Conservation (phyloP, 768 basidiomycete species). For the Tremella mesenterica region DNA sequence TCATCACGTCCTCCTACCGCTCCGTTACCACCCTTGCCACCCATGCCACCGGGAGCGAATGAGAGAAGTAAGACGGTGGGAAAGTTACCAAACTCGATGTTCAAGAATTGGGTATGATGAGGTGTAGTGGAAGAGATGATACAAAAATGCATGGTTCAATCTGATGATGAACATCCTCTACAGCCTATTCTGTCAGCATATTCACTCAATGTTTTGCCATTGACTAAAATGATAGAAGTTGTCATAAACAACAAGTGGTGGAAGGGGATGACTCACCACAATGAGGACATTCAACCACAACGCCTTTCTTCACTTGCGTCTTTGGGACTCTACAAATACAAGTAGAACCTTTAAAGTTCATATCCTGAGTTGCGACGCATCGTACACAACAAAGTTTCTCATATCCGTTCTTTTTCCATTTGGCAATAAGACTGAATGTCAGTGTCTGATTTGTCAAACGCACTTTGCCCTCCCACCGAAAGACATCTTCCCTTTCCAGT, state of each 20-base stretch:
- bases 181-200: slow-evolving; percentile 11
- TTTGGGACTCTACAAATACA: slow-evolving; percentile 98
- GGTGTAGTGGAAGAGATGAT: slow-evolving; percentile 6
- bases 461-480: no score
- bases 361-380: slow-evolving; percentile 94
- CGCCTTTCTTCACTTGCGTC: slow-evolving; percentile 77
- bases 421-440: slow-evolving; percentile 77
- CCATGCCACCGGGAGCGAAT: not conserved
- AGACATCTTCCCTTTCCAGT: no score
- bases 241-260: no score
- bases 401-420: slow-evolving; percentile 97
- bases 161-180: slow-evolving; percentile 15
- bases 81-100: not conserved
- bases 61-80: not conserved
- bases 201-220: not conserved
- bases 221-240: not conserved
- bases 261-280: slow-evolving; percentile 60
- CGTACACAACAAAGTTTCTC: slow-evolving; percentile 95
- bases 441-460: no score
- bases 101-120: slow-evolving; percentile 2
- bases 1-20: not conserved
- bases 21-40: not conserved
- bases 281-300: slow-evolving; percentile 90
- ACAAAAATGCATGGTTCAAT: slow-evolving; percentile 17
- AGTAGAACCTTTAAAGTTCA: slow-evolving; percentile 98